Evolutionary conservation across 164 flowering plant species (phyloP).

Genomic region (Chimonanthus praecox): DNA sequence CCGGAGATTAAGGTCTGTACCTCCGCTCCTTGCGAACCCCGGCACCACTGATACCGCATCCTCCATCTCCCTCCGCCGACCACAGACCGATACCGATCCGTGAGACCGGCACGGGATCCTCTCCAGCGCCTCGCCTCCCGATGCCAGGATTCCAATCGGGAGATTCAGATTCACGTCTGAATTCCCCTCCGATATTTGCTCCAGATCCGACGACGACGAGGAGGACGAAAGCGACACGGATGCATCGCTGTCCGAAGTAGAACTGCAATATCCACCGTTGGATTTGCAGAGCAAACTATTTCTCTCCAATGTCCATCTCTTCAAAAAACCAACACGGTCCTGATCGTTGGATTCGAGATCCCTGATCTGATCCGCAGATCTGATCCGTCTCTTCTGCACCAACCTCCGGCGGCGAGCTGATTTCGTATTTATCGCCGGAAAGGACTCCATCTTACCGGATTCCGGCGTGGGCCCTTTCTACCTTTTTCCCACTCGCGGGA

Average conservation of each 20-base stretch:
- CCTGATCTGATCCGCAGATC: background rate
- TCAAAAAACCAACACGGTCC: background rate
- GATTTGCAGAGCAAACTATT: too few relatives aligned
- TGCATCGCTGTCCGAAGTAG: background rate
- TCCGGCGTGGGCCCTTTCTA: too few relatives aligned
- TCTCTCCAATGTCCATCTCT: background rate
- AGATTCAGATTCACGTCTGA: background rate
- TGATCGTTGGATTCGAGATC: background rate
- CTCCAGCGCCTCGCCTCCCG: background rate
- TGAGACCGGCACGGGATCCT: constrained; percentile 14
- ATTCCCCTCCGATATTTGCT: too few relatives aligned
- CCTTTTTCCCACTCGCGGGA: too few relatives aligned
- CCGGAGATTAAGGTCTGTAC: background rate
- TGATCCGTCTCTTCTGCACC: constrained; percentile 21
- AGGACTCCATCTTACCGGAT: too few relatives aligned
- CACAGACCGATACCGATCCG: constrained; percentile 55
- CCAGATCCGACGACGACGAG: background rate
- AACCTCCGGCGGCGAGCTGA: constrained; percentile 26
- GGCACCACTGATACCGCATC: constrained; percentile 53
- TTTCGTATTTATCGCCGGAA: too few relatives aligned
- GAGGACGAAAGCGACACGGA: background rate
- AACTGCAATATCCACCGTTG: background rate
- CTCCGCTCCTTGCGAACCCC: constrained; percentile 18
- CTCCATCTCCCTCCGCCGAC: constrained; percentile 79
- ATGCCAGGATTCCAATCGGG: background rate